Percentiles rank a stretch among this genome's conserved stretches.
These are phyloP conservation scores for Orbilia quercus DNA, from an alignment of 2,329 filamentous ascomycete species.

Conservation along the genomic window DNA sequence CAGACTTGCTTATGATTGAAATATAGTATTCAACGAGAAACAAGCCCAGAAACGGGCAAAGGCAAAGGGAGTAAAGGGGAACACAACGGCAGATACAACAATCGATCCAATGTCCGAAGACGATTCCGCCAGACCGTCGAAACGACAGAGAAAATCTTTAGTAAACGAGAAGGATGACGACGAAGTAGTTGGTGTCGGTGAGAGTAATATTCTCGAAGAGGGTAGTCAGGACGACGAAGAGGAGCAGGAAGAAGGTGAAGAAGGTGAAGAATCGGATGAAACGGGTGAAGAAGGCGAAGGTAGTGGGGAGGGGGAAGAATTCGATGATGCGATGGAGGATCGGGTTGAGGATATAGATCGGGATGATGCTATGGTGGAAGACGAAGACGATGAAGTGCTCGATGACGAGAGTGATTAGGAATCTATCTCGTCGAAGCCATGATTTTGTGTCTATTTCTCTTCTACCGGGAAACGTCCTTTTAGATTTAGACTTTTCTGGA, in stretches of 20 bases:
- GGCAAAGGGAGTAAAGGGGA: constrained; percentile 23
- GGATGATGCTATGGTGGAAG: constrained; percentile 37
- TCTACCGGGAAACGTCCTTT: neutral
- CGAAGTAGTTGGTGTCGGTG: constrained; percentile 16
- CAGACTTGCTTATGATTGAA: no score
- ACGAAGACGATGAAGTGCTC: constrained; percentile 45
- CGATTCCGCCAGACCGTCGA: constrained; percentile 43
- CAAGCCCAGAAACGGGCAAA: constrained; percentile 29
- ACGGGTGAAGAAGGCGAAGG: constrained; percentile 56
- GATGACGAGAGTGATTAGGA: constrained; percentile 52
- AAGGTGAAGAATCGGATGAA: constrained; percentile 60
- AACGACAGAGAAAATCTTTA: constrained; percentile 47
- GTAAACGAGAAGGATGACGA: constrained; percentile 36
- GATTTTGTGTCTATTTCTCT: neutral
- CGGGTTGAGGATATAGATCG: constrained; percentile 52
- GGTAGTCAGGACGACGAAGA: constrained; percentile 55
- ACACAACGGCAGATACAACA: constrained; percentile 28
- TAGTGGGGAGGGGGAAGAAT: constrained; percentile 61
- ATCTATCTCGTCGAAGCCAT: constrained; percentile 11
- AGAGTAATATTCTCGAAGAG: constrained; percentile 50
- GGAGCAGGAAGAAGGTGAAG: constrained; percentile 57
- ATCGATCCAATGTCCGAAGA: constrained; percentile 50
- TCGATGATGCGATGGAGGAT: constrained; percentile 52
- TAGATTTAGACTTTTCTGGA: no score
- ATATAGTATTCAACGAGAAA: constrained; percentile 31